These are phyloP conservation scores for Pythium inflatum DNA, from an alignment of 352 stramenopile species.

Conservation along the genomic window DNA sequence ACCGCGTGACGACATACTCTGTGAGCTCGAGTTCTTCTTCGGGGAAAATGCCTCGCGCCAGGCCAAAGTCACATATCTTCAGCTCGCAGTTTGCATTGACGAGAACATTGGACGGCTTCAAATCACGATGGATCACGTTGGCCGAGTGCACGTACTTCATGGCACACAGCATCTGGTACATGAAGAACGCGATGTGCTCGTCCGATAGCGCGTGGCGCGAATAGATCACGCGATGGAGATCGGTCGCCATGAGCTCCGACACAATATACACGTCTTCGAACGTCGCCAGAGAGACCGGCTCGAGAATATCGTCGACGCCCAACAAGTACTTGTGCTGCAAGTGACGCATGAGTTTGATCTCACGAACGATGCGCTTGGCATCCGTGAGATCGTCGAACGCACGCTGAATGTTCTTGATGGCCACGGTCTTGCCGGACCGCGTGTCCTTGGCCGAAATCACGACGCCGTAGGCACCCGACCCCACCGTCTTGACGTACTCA, in stretches of 20 bases:
- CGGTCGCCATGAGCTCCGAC: conserved; percentile 90
- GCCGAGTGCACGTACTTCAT: conserved; percentile 94
- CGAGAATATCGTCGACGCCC: conserved; percentile 77
- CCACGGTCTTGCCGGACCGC: conserved; percentile 45
- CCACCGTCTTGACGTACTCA: conserved; percentile 87
- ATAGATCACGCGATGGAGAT: conserved; percentile 91
- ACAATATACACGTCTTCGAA: conserved; percentile 93
- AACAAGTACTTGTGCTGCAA: conserved; percentile 92
- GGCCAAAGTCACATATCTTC: conserved; percentile 93
- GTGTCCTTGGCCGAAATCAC: conserved; percentile 82
- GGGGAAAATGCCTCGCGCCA: conserved; percentile 85
- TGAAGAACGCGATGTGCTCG: conserved; percentile 89
- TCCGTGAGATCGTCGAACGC: conserved; percentile 98
- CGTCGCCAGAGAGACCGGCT: conserved; percentile 63
- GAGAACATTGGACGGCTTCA: conserved; percentile 98
- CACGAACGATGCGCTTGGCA: conserved; percentile 98
- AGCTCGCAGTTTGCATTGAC: conserved; percentile 95
- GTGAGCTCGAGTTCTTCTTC: conserved; percentile 73
- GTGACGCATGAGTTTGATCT: conserved; percentile 95
- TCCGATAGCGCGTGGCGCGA: conserved; percentile 83
- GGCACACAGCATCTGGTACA: conserved; percentile 91
- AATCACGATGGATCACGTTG: conserved; percentile 95
- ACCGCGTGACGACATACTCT: conserved; percentile 86
- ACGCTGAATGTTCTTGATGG: conserved; percentile 95
- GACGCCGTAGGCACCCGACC: conserved; percentile 91